Conservation (phyloP, 495 filamentous ascomycete genomes). For the Xanthoparmelia taractica region DNA sequence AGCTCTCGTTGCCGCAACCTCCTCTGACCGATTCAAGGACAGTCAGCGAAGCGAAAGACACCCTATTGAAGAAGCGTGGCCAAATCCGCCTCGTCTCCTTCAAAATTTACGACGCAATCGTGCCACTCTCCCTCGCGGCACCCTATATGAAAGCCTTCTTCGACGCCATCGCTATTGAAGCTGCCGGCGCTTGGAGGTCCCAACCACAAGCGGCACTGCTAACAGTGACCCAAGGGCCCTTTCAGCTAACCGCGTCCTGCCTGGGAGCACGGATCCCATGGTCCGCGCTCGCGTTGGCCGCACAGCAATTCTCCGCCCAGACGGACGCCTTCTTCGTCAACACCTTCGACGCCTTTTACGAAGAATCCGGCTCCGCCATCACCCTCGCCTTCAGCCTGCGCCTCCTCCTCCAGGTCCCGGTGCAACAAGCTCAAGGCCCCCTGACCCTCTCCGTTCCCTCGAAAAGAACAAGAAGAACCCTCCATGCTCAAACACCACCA, state of each 20-base stretch:
- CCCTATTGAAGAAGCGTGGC: background rate
- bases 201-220: background rate
- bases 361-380: background rate
- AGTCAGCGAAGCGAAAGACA: background rate
- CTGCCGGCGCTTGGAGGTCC: background rate
- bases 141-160: background rate
- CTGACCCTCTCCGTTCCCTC: background rate
- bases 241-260: slow-evolving; percentile 5
- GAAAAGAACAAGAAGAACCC: too few relatives aligned
- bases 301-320: background rate
- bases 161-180: background rate
- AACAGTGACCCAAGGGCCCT: background rate
- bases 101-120: background rate
- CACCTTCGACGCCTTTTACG: background rate
- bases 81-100: background rate
- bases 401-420: background rate
- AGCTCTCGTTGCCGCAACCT: background rate
- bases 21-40: background rate
- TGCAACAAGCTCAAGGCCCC: too few relatives aligned
- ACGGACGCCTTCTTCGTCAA: background rate
- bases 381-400: background rate
- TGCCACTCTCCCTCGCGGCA: background rate
- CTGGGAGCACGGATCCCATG: background rate
- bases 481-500: background rate
- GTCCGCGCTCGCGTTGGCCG: background rate